Conservation (phyloP, 2,329 filamentous ascomycete species). For the Aspergillus tamarii region DNA sequence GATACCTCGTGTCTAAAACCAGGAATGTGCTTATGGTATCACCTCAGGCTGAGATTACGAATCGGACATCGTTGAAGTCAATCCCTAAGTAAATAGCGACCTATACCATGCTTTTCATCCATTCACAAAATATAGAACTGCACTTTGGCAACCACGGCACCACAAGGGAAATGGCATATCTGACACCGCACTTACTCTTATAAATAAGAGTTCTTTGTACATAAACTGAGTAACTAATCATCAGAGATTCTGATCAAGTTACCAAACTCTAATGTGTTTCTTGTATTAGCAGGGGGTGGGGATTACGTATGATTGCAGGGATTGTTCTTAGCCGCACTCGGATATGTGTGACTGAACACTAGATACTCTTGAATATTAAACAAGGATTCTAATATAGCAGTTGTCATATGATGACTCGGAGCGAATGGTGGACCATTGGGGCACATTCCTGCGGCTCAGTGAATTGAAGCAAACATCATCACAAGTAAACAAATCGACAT, state of each 20-base stretch:
- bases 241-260: neutral
- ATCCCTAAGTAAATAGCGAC: neutral
- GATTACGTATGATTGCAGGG: neutral
- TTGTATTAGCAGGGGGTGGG: neutral
- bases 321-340: neutral
- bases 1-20: too few relatives aligned
- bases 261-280: neutral
- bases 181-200: too few relatives aligned
- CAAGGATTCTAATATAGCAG: neutral
- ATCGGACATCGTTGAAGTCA: neutral
- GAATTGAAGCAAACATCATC: neutral
- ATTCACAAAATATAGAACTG: neutral
- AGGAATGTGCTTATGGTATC: neutral
- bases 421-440: neutral
- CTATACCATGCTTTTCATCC: neutral
- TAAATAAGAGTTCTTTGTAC: too few relatives aligned
- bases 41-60: neutral
- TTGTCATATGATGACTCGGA: neutral
- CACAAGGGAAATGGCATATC: too few relatives aligned
- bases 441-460: neutral
- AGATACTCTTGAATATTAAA: neutral
- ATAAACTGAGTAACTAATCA: neutral
- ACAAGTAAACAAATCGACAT: neutral
- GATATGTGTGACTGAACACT: neutral
- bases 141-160: neutral